Percentiles rank a stretch among this genome's conserved stretches.
Evolutionary conservation across 192 early-diverging fungal species (phyloP).

Genomic region (Paraglomus occultum): DNA sequence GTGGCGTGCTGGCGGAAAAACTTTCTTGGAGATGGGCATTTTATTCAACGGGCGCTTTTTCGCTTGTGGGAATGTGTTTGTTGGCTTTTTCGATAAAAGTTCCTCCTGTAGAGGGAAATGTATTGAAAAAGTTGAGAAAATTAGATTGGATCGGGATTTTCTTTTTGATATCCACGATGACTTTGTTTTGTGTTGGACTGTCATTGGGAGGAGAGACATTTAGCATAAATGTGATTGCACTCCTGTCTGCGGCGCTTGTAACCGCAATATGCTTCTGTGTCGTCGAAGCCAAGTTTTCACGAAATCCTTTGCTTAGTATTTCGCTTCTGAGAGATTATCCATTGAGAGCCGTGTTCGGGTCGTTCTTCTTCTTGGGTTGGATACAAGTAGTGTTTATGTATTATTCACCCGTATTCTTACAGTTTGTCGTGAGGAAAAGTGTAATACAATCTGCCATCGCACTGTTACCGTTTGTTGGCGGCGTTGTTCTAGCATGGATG

Average conservation of each 20-base stretch:
- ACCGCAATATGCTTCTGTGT: background rate
- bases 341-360: conserved; percentile 20
- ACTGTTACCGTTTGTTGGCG: conserved; percentile 6
- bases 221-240: no score
- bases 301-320: conserved; percentile 5
- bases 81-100: conserved; percentile 29
- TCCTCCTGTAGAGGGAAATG: conserved; percentile 27
- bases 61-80: conserved; percentile 23
- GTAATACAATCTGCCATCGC: conserved; percentile 7
- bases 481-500: background rate
- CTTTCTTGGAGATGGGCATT: conserved; percentile 45
- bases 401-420: conserved; percentile 22
- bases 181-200: no score
- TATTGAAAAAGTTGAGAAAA: conserved; percentile 27
- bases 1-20: conserved; percentile 40
- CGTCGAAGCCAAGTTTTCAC: background rate
- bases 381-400: conserved; percentile 21
- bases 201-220: no score
- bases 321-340: conserved; percentile 11
- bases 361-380: conserved; percentile 23
- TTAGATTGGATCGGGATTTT: conserved; percentile 37
- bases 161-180: no score
- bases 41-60: conserved; percentile 36
- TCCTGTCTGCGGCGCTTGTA: no score
- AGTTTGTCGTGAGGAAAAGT: background rate